A percentile compares a stretch with the other conserved stretches of the same genome.
phyloP scores from a whole-genome alignment of 169 alveolate genomes.

The Babesia ovis region DNA sequence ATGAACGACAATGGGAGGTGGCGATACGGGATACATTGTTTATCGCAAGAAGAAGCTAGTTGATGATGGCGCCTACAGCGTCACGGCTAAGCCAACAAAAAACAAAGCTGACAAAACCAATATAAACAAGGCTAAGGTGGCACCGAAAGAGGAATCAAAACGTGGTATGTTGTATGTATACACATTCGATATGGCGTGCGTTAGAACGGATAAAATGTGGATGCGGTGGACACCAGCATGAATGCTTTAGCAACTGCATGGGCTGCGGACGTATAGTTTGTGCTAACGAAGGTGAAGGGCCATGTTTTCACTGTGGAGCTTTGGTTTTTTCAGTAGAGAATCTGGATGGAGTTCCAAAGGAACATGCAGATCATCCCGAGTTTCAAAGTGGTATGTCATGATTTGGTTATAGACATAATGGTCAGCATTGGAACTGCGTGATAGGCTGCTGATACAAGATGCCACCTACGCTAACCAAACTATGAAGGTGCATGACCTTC shows the following conservation, averaged over 20 bases:
- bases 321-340: constrained; percentile 21
- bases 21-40: background rate
- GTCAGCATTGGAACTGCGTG: constrained; percentile 38
- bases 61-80: constrained; percentile 9
- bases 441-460: constrained; percentile 40
- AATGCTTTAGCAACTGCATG: constrained; percentile 49
- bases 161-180: background rate
- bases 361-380: constrained; percentile 41
- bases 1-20: no score
- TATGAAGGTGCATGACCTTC: constrained; percentile 48
- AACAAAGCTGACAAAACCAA: constrained; percentile 1
- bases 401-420: background rate
- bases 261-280: constrained; percentile 58
- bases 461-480: constrained; percentile 8
- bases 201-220: constrained; percentile 50
- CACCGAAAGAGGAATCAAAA: background rate
- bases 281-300: constrained; percentile 54
- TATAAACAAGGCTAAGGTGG: background rate
- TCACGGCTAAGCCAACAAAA: constrained; percentile 7
- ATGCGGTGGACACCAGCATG: constrained; percentile 42
- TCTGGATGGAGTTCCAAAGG: constrained; percentile 21
- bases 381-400: constrained; percentile 14
- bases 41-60: constrained; percentile 34
- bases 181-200: background rate
- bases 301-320: constrained; percentile 56